Percentiles rank a stretch among this genome's conserved stretches.
phyloP scores from a whole-genome alignment of 495 filamentous ascomycete species.

The Aspergillus indologenus region DNA sequence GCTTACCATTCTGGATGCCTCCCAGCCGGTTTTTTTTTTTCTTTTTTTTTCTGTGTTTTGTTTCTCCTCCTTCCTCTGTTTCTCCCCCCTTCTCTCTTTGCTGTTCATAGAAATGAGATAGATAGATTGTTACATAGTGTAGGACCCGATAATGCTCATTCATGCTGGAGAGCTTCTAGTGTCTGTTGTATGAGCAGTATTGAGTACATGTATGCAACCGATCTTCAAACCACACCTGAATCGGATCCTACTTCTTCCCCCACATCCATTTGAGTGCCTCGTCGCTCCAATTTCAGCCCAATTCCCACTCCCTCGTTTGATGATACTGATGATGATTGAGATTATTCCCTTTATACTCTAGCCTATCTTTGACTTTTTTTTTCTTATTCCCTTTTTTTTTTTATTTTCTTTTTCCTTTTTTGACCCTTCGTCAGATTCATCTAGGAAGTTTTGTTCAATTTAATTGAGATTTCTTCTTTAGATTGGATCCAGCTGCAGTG shows the following conservation, averaged over 20 bases:
- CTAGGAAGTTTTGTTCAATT: no score
- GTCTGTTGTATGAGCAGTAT: no score
- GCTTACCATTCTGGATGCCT: neutral
- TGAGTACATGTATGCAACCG: neutral
- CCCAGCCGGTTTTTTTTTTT: neutral
- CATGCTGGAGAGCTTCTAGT: no score
- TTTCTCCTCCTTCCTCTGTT: neutral
- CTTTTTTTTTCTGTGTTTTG: neutral
- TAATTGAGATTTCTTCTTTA: neutral
- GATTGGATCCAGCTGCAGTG: neutral
- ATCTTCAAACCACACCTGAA: neutral
- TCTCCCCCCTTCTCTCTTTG: no score
- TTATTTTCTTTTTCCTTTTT: neutral
- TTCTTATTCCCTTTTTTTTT: slow-evolving; percentile 5
- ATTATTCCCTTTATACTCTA: neutral
- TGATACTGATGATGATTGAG: slow-evolving; percentile 1
- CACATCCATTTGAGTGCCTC: slow-evolving; percentile 2
- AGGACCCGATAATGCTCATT: no score
- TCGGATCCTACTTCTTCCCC: neutral
- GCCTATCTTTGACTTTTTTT: slow-evolving; percentile 5
- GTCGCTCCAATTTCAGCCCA: slow-evolving; percentile 6
- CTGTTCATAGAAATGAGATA: no score
- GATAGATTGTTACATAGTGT: no score
- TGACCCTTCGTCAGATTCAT: no score
- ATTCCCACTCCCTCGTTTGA: slow-evolving; percentile 7